Base-by-base conservation (phyloP, 768 basidiomycete genomes). In the Macrocybe gigantea region DNA sequence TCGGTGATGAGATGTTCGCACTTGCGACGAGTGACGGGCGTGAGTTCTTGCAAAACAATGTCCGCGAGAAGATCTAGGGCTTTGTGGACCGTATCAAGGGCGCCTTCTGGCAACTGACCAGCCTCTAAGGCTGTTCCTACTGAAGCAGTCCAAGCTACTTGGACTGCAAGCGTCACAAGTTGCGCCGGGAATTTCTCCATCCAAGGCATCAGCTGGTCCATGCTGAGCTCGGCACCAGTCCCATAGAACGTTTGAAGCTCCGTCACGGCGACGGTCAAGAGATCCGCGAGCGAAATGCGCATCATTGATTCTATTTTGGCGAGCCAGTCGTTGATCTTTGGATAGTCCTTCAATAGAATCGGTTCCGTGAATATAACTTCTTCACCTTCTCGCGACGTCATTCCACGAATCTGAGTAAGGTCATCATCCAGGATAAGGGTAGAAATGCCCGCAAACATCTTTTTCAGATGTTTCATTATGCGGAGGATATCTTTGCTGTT, bases 271-370 rank as follows among this genome's bases (percentile, higher is more conserved):
- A 87, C 83, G 9, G 79, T 80, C 14, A 98, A 79, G 7, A 93
- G 71, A 47, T 82, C 75, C 1, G 96, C 91, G 40, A 99, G 75
- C 7, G 95, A 93, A 13, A 86, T 59, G 29, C 90, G 80, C 94
- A 98, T 98, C 77, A 91, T 88, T 1, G 82, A 75, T 65, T 99
- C 96, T 45, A 98, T 77, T 56, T 83, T 85, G 37, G 87, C 85
- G 38, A 99, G 77, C 96, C 96, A 99, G 60, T 99, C 96, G 61
- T 99, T 99, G 73, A 99, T 97, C 70, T 93, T 94, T 4, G 94
- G 90, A 63, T 80, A 95, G 55, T 97, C 91, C 63, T 95, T 93
- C 54, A 98, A 74, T 8, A 85, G 61, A 56, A 99, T 88, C 1
- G 92, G 86, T 31, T 81, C 77, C 39, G 80, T 77, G 69, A 98